phyloP scores from a whole-genome alignment of 805 yeast species.

The Isabelozyma heimii region DNA sequence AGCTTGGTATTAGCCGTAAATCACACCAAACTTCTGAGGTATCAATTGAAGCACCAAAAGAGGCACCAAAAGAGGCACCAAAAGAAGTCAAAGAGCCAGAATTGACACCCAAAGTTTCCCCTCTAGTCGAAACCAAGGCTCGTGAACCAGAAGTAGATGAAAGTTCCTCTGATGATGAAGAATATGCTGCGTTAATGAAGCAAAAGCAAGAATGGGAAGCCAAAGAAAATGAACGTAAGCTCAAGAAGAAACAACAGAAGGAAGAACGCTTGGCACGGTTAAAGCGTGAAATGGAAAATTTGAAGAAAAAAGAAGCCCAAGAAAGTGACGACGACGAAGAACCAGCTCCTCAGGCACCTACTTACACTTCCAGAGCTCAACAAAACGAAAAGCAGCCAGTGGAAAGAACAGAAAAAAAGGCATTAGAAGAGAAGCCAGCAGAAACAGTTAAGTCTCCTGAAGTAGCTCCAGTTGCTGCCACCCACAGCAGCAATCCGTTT shows the following conservation, averaged over 20 bases:
- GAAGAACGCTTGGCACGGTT: conserved; percentile 59
- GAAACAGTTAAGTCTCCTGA: conserved; percentile 7
- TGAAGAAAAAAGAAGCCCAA: conserved; percentile 29
- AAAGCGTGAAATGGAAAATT: conserved; percentile 57
- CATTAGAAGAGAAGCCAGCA: conserved; percentile 1
- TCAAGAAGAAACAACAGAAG: conserved; percentile 54
- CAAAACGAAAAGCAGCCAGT: conserved; percentile 2
- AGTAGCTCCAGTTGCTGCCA: conserved; percentile 8
- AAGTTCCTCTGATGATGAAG: conserved; percentile 37
- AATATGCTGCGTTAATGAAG: conserved; percentile 47
- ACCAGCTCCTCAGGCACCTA: conserved; percentile 17
- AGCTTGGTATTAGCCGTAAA: conserved; percentile 60
- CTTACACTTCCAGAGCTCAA: conserved; percentile 15
- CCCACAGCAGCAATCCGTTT: conserved; percentile 50
- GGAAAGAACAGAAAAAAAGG: background rate
- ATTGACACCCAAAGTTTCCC: conserved; percentile 1
- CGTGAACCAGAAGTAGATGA: conserved; percentile 5
- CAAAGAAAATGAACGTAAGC: conserved; percentile 39
- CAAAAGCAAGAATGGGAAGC: conserved; percentile 45
- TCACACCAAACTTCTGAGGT: background rate
- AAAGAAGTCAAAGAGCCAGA: conserved; percentile 4
- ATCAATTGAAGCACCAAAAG: background rate
- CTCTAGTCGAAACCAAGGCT: conserved; percentile 4
- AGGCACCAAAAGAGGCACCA: background rate
- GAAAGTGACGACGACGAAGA: conserved; percentile 33